Evolutionary conservation across 345 rosid species (phyloP).

Genomic region (Adansonia digitata): DNA sequence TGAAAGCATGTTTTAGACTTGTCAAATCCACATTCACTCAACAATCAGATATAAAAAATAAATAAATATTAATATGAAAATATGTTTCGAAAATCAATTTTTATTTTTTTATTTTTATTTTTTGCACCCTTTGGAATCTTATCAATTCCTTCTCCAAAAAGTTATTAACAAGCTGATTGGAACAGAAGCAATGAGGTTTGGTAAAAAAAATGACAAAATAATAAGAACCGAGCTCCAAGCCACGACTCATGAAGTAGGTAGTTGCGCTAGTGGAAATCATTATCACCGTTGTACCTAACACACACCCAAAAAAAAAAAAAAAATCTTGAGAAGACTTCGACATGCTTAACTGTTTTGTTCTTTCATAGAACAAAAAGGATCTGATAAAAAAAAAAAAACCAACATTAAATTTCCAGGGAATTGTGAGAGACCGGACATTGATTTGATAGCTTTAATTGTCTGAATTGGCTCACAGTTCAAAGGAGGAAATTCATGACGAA

Average conservation of each 20-base stretch:
- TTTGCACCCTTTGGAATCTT: too few species aligned
- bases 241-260: too few species aligned
- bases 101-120: too few species aligned
- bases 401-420: constrained; percentile 3
- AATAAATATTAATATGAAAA: too few species aligned
- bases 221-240: not conserved
- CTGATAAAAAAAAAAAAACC: not conserved
- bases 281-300: not conserved
- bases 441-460: constrained; percentile 14
- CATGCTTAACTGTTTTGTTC: not conserved
- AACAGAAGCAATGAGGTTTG: not conserved
- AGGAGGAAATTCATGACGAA: not conserved
- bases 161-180: not conserved
- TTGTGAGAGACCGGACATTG: not conserved
- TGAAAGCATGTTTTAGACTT: too few species aligned
- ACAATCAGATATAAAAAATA: too few species aligned
- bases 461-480: not conserved
- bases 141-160: too few species aligned
- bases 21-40: too few species aligned
- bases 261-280: too few species aligned
- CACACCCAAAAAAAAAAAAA: too few species aligned
- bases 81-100: too few species aligned
- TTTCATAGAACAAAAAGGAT: not conserved
- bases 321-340: not conserved
- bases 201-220: not conserved